Conservation (phyloP, 306 rosid genomes). For the Hippophae rhamnoides region DNA sequence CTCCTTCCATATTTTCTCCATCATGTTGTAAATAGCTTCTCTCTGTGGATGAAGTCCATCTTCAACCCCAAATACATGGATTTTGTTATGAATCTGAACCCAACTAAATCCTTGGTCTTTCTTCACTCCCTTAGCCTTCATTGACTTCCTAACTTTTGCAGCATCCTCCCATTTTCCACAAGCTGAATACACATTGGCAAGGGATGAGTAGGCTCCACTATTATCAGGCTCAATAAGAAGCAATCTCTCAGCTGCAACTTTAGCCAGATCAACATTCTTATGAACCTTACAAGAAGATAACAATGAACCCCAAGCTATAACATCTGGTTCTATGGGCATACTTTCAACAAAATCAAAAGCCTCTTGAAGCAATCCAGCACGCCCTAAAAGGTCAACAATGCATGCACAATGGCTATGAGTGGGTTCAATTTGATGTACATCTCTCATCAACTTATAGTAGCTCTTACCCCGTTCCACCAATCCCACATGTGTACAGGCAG, state of each 20-base stretch:
- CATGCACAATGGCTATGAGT: constrained; percentile 70
- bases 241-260: constrained; percentile 69
- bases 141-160: constrained; percentile 66
- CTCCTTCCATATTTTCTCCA: constrained; percentile 68
- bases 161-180: constrained; percentile 79
- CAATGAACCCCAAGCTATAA: constrained; percentile 75
- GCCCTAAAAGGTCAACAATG: constrained; percentile 72
- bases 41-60: constrained; percentile 63
- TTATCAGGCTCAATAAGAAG: constrained; percentile 71
- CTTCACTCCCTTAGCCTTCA: constrained; percentile 79
- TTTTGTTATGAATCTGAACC: constrained; percentile 59
- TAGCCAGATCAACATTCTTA: constrained; percentile 60
- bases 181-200: constrained; percentile 75
- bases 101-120: constrained; percentile 83
- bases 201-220: constrained; percentile 73
- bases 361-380: constrained; percentile 82
- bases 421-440: constrained; percentile 60
- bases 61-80: constrained; percentile 72
- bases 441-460: constrained; percentile 63
- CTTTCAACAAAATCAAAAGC: constrained; percentile 46
- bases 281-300: constrained; percentile 70
- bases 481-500: constrained; percentile 80
- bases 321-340: constrained; percentile 78
- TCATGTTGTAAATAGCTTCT: constrained; percentile 54
- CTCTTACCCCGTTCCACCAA: constrained; percentile 57